Base-by-base conservation (phyloP, 345 rosid genomes). In the Cochlearia excelsa region DNA sequence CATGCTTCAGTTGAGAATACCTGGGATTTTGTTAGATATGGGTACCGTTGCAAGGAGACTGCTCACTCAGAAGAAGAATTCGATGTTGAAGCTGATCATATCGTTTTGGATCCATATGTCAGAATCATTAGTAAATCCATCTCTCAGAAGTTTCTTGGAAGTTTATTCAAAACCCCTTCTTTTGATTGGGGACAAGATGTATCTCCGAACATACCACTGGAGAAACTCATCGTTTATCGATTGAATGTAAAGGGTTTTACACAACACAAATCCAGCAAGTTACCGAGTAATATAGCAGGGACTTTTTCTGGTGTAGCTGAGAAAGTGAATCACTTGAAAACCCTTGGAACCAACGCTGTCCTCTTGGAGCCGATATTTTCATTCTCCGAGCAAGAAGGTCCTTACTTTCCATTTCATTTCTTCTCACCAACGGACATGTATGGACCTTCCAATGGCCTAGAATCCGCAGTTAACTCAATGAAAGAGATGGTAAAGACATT, bases 401-500 rank as follows among this genome's bases (percentile, higher is more conserved):
- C 95, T n/a, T 89, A 86, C 72, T 83, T 76, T 34, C 97, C 99
- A 1, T 16, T 67, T 61, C 89, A 93, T 75, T 93, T 89, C 67
- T 89, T 89, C 71, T 83, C 97, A 1, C 95, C 85, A 2, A 68
- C 63, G 57, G 81, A 50, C 61, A 40, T 76, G 3, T 77, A 73
- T 45, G 93, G 85, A 43, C 85, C 84, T 73, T 80, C 84, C 54
- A 72, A 66, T 56, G 59, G 63, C 52, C 70, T 80, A 26, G 66
- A 75, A 31, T 78, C 82, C 42, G 75, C 84, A n/a, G 75, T 79
- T 67, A 79, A 71, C 44, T 80, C 95, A 3, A 76, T 84, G 85
- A 93, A 85, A 76, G 90, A 82, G 72, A 89, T 89, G 89, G 99
- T 88, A 67, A 89, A 81, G 85, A 78, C 71, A 46, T 49, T 93